Conservation (phyloP, 108 stramenopile species). For the Cyclotella atomus region DNA sequence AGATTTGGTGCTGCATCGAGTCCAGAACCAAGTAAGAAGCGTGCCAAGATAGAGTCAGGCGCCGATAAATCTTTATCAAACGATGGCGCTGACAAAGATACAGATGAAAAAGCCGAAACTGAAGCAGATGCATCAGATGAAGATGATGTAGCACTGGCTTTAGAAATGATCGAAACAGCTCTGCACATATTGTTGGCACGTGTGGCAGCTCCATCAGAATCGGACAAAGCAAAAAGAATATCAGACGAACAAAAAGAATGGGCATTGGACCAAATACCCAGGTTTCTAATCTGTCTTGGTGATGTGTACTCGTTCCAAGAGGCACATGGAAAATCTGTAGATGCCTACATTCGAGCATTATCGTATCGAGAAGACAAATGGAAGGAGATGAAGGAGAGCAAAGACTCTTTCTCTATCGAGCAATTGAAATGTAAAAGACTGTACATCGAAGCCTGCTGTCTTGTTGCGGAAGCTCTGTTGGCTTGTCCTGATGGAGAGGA, state of each 20-base stretch:
- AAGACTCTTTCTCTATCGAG: constrained; percentile 27
- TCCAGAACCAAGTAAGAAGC: neutral
- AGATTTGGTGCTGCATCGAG: constrained; percentile 16
- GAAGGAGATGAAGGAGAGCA: constrained; percentile 24
- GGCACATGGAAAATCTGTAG: constrained; percentile 74
- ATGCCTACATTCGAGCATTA: constrained; percentile 74
- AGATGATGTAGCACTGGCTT: constrained; percentile 61
- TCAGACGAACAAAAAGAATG: constrained; percentile 40
- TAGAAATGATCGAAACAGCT: constrained; percentile 85
- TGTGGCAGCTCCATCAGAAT: too few relatives aligned
- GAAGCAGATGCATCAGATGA: constrained; percentile 30
- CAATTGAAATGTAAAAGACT: constrained; percentile 56
- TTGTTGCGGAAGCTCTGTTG: constrained; percentile 77
- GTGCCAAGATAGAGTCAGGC: constrained; percentile 15
- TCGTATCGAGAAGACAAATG: constrained; percentile 57
- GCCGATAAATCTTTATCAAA: neutral
- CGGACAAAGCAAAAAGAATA: neutral
- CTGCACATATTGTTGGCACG: constrained; percentile 64
- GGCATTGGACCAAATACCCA: constrained; percentile 63
- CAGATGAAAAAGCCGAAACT: neutral
- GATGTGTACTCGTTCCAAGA: constrained; percentile 58
- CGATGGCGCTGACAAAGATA: neutral
- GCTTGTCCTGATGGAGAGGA: constrained; percentile 64
- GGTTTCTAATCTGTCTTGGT: constrained; percentile 69
- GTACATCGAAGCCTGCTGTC: constrained; percentile 66